Evolutionary conservation across 345 rosid species (phyloP), one percentile per base, ranked within the genome.

Genomic region (Gossypium longicalyx): DNA sequence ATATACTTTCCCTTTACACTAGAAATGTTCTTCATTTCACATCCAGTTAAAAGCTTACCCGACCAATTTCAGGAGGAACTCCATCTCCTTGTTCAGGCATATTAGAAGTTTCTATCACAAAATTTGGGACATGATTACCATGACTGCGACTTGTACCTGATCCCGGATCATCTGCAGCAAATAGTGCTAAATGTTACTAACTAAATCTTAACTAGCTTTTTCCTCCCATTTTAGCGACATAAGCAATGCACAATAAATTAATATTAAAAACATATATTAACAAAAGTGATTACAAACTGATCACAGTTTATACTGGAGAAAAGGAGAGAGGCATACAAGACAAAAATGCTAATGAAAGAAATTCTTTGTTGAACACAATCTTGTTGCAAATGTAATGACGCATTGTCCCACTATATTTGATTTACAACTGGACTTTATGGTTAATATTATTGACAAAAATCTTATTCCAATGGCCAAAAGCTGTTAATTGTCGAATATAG

Each of bases 1-100:
- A 57, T 51, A 49, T 51, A 67, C 38, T 47, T 72, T 49, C 48
- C 57, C 9, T 15, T 23, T 48, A 16, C 29, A 22, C 63, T 29
- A 74, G n/a, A 48, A 41, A 59, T 13, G 67, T 11, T 51, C 51
- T 73, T 58, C 59, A 68, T 23, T 74, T 20, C 38, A 63, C 70
- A 76, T 74, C 74, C 44, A 77, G 59, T 48, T 17, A 41, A 45
- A 76, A 49, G 44, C 85, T 83, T 76, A 89, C 96, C 91, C 87
- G 86, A 79, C 89, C 76, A 59, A 91, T 82, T 74, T 91, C 91
- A 7, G 90, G 93, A 48, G 89, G 87, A 82, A 89, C 88, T 76
- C 85, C 88, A 74, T 89, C 93, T 43, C 93, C 93, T 79, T 85
- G 90, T 66, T 91, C 93, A 67, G 93, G 89, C 76, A 89, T 57